Evolutionary conservation across 495 filamentous ascomycete genomes (phyloP).

Genomic region (Aspergillus nanangensis): DNA sequence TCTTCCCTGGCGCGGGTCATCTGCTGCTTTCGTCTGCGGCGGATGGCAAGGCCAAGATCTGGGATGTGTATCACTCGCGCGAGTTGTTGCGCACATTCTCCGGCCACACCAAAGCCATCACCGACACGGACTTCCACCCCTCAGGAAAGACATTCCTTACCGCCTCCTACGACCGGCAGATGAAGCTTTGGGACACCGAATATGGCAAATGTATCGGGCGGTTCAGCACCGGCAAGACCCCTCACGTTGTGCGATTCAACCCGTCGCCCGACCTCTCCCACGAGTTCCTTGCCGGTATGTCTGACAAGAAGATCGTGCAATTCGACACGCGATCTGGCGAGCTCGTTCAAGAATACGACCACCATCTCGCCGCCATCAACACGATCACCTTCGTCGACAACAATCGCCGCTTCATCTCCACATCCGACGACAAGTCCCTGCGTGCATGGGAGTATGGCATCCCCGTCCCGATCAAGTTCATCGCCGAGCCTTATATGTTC

Average conservation of each 20-base stretch:
- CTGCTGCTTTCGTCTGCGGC: slow-evolving; percentile 80
- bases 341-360: slow-evolving; percentile 94
- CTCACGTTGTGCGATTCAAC: slow-evolving; percentile 93
- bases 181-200: slow-evolving; percentile 98
- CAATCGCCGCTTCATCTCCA: slow-evolving; percentile 93
- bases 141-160: slow-evolving; percentile 84
- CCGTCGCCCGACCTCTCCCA: slow-evolving; percentile 68
- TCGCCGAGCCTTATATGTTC: slow-evolving; percentile 96
- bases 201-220: slow-evolving; percentile 81
- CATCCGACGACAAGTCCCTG: slow-evolving; percentile 92
- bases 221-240: slow-evolving; percentile 89
- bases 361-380: slow-evolving; percentile 95
- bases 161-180: slow-evolving; percentile 87
- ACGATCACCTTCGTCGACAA: slow-evolving; percentile 96
- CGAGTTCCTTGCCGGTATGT: slow-evolving; percentile 94
- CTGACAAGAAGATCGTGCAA: slow-evolving; percentile 97
- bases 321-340: slow-evolving; percentile 86
- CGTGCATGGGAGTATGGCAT: slow-evolving; percentile 98
- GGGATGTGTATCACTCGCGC: slow-evolving; percentile 85
- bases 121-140: slow-evolving; percentile 82
- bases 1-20: slow-evolving; percentile 85
- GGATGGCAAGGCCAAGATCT: slow-evolving; percentile 88
- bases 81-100: slow-evolving; percentile 86
- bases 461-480: slow-evolving; percentile 84
- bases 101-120: slow-evolving; percentile 86